Base-by-base conservation (phyloP, 2,329 filamentous ascomycete species). In the Paecilomyces formosus region DNA sequence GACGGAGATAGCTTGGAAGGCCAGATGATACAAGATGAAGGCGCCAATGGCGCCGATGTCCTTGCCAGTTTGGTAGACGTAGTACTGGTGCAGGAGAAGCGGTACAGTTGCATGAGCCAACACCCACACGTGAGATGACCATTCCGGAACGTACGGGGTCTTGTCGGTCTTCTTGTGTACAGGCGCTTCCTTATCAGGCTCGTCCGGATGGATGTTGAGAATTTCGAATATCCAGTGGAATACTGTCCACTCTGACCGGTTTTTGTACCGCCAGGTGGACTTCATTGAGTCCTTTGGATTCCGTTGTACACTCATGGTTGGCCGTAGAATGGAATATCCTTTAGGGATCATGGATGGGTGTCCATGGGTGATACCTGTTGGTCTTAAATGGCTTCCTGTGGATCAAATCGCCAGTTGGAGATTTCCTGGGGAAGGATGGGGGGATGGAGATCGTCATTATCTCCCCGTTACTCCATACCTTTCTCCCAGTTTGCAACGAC, bases 1-100 rank as follows among this genome's bases (percentile, higher is more conserved):
- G 35, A 79, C 72, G n/a, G 72, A 70, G 50, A 73, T 76, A 7
- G 68, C 21, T 53, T 77, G 78, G 62, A 78, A 77, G n/a, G 68
- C 65, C 1, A 69, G 15, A 18, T 64, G 70, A 62, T 79, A 79
- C 54, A 77, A 70, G 13, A 72, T 2, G 57, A 77, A 70, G 18
- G 69, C 68, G 6, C 62, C 67, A 11, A 73, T 54, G 0, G 65
- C 57, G 24, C 64, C 63, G 1, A 78, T 49, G 39, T 71, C 70
- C 12, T 66, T 62, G 8, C 71, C 68, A 1, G 70, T 71, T 49
- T 64, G 65, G n/a, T 59, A 63, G 24, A 26, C 24, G 24, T 70
- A 76, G 50, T 67, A 60, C 54, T 78, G 73, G 35, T 79, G 76
- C 1, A 77, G 56, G 18, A 65, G 57, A 5, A 79, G 60, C 0